These are phyloP conservation scores for Fraxinus paxiana DNA, from an alignment of 305 asterid species.

Conservation along the genomic window DNA sequence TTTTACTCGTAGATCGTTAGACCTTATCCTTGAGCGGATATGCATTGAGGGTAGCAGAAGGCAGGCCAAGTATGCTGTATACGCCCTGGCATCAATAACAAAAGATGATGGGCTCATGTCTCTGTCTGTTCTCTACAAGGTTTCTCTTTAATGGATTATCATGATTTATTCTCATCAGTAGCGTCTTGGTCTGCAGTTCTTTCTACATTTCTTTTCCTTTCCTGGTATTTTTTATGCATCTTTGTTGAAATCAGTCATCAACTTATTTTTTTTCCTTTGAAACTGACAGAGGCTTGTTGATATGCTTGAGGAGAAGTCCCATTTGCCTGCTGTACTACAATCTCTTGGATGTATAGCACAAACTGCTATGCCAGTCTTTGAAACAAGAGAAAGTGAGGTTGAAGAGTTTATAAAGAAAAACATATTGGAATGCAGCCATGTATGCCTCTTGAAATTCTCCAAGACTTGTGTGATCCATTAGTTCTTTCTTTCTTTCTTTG, in stretches of 20 bases:
- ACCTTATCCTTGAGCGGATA: conserved; percentile 94
- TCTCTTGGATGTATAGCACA: conserved; percentile 98
- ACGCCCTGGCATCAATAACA: conserved; percentile 94
- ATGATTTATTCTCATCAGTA: neutral
- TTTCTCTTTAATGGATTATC: conserved; percentile 28
- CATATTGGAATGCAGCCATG: conserved; percentile 67
- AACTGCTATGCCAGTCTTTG: conserved; percentile 97
- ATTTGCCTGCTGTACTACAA: conserved; percentile 92
- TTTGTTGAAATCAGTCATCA: conserved; percentile 16
- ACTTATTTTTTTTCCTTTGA: neutral
- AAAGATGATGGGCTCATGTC: conserved; percentile 98
- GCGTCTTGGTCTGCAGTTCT: conserved; percentile 8
- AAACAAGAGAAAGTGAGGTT: conserved; percentile 87
- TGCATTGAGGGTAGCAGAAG: conserved; percentile 97
- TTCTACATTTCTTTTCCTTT: conserved; percentile 21
- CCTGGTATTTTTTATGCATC: conserved; percentile 2
- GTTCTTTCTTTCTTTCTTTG: conserved; percentile 17
- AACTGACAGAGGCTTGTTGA: conserved; percentile 83
- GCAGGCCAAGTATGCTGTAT: conserved; percentile 98
- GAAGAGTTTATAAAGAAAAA: conserved; percentile 71
- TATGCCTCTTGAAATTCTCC: conserved; percentile 42
- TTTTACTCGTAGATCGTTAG: conserved; percentile 63
- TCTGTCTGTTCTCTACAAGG: conserved; percentile 98
- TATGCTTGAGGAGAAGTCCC: conserved; percentile 85
- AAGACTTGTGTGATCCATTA: conserved; percentile 11